Conservation (phyloP, 768 basidiomycete genomes). For the Chalciporus piperatus region DNA sequence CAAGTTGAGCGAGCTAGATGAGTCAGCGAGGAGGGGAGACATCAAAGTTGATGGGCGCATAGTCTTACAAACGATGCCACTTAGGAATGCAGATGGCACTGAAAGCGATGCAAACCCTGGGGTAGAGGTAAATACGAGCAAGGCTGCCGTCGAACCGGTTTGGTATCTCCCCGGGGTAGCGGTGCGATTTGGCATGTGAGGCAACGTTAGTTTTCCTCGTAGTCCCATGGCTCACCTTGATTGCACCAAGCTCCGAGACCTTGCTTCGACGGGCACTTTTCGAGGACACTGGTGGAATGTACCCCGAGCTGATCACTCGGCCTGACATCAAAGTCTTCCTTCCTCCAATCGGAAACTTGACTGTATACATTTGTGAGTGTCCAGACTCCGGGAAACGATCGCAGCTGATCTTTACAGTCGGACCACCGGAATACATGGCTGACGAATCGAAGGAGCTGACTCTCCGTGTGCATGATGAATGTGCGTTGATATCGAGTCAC, state of each 20-base stretch:
- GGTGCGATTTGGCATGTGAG: slow-evolving; percentile 88
- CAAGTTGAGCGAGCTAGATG: slow-evolving; percentile 93
- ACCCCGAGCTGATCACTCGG: slow-evolving; percentile 92
- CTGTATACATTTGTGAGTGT: slow-evolving; percentile 83
- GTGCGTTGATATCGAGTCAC: slow-evolving; percentile 35
- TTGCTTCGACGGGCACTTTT: slow-evolving; percentile 88
- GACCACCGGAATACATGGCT: slow-evolving; percentile 73
- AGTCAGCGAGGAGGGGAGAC: slow-evolving; percentile 67
- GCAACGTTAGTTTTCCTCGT: slow-evolving; percentile 5
- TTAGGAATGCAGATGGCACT: slow-evolving; percentile 63
- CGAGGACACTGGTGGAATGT: slow-evolving; percentile 96
- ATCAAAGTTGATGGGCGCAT: slow-evolving; percentile 80
- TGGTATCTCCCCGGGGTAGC: slow-evolving; percentile 96
- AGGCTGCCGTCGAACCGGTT: slow-evolving; percentile 95
- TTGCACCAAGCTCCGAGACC: slow-evolving; percentile 62
- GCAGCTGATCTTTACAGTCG: slow-evolving; percentile 48
- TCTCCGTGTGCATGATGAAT: slow-evolving; percentile 91
- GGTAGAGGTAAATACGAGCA: slow-evolving; percentile 84
- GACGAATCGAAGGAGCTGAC: slow-evolving; percentile 81
- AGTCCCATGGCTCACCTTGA: neutral
- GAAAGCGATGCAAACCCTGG: slow-evolving; percentile 60
- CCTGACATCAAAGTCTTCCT: slow-evolving; percentile 95
- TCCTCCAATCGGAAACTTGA: slow-evolving; percentile 88
- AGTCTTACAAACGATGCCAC: slow-evolving; percentile 64
- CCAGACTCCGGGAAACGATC: neutral